Evolutionary conservation across 495 filamentous ascomycete species (phyloP).

Genomic region (Bathelium albidoporum): DNA sequence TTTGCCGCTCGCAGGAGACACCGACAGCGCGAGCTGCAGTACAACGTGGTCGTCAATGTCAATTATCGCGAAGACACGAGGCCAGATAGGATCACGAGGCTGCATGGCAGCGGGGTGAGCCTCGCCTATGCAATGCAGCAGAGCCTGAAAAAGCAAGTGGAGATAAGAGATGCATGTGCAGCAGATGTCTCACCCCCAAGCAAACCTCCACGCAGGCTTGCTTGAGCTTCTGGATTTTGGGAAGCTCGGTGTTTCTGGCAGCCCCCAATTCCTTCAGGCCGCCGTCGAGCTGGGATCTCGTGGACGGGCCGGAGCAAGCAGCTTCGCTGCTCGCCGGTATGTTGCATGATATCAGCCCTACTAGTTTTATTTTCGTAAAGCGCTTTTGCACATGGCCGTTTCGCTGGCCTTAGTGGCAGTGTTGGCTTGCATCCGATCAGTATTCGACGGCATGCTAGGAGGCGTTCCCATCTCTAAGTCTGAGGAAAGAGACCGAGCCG

Average conservation of each 20-base stretch:
- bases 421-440: neutral
- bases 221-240: neutral
- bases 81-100: neutral
- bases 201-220: neutral
- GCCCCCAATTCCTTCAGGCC: no score
- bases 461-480: neutral
- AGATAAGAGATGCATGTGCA: neutral
- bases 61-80: neutral
- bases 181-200: neutral
- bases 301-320: neutral
- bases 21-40: neutral
- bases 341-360: neutral
- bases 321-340: neutral
- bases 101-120: neutral
- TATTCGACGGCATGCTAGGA: neutral
- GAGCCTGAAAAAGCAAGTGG: neutral
- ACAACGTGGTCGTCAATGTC: neutral
- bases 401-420: neutral
- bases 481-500: neutral
- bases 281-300: neutral
- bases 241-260: neutral
- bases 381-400: neutral
- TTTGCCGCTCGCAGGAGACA: neutral
- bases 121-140: neutral
- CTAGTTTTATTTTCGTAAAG: neutral